Evolutionary conservation across 352 stramenopile species (phyloP).

Genomic region (Globisporangium emineosum): DNA sequence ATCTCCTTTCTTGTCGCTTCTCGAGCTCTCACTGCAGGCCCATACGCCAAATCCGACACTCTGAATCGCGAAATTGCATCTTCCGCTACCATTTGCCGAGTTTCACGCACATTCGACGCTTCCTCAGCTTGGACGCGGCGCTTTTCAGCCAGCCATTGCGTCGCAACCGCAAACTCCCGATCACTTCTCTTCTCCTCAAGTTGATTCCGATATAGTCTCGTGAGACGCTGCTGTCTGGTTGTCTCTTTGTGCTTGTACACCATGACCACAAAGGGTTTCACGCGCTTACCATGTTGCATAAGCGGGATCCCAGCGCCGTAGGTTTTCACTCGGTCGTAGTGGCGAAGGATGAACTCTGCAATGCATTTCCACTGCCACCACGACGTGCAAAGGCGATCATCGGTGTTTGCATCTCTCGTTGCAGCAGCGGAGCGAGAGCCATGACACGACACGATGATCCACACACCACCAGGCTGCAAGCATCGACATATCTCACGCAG

Average conservation of each 20-base stretch:
- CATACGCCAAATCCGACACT: background rate
- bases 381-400: conserved; percentile 4
- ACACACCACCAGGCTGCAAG: conserved; percentile 25
- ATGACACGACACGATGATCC: conserved; percentile 22
- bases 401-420: background rate
- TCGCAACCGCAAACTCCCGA: background rate
- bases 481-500: conserved; percentile 26
- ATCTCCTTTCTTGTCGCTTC: background rate
- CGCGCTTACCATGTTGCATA: conserved; percentile 4
- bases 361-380: conserved; percentile 29
- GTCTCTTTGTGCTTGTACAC: conserved; percentile 26
- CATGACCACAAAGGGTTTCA: conserved; percentile 20
- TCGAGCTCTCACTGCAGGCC: background rate
- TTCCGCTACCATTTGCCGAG: conserved; percentile 13
- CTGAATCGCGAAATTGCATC: background rate
- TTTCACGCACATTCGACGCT: background rate
- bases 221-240: conserved; percentile 7
- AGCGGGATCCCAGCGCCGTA: conserved; percentile 19
- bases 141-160: conserved; percentile 5
- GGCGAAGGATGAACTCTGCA: conserved; percentile 1
- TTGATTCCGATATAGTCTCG: conserved; percentile 14
- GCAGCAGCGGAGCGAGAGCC: background rate
- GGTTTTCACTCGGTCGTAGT: conserved; percentile 14
- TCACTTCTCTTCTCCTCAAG: background rate
- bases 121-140: background rate